phyloP scores from a whole-genome alignment of 768 basidiomycete species.

The Trametes coccinea region DNA sequence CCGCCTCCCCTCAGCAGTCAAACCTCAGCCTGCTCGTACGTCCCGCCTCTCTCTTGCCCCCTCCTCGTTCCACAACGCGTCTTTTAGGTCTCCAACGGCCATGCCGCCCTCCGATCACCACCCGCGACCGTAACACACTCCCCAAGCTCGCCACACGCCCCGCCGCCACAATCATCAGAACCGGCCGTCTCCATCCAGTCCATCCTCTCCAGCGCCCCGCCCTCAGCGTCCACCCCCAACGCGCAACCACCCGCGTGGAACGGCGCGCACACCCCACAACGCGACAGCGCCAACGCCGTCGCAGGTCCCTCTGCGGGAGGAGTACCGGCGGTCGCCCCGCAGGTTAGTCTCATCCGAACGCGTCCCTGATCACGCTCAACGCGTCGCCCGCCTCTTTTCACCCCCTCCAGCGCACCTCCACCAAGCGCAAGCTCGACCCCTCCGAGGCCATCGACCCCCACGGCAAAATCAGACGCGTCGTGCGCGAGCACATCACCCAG shows the following conservation, averaged over 20 bases:
- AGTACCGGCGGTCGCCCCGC: not conserved
- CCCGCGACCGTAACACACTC: constrained; percentile 20
- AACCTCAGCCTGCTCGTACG: constrained; percentile 43
- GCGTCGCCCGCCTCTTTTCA: constrained; percentile 30
- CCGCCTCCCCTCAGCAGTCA: constrained; percentile 42
- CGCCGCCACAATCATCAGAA: constrained; percentile 11
- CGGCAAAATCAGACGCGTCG: constrained; percentile 80
- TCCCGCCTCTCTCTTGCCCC: constrained; percentile 27
- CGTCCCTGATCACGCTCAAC: constrained; percentile 15
- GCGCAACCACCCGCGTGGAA: constrained; percentile 10
- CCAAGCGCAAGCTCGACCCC: constrained; percentile 76
- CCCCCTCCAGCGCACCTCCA: constrained; percentile 43
- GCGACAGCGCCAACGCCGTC: constrained; percentile 9
- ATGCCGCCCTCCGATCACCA: constrained; percentile 33
- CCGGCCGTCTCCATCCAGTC: constrained; percentile 15
- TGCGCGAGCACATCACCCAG: constrained; percentile 78
- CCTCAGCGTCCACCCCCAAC: constrained; percentile 5
- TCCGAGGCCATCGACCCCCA: constrained; percentile 64
- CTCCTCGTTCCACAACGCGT: constrained; percentile 35
- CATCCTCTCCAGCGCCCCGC: constrained; percentile 15
- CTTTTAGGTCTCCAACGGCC: constrained; percentile 35
- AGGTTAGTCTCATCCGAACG: constrained; percentile 10
- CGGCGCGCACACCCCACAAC: constrained; percentile 12
- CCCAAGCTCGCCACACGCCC: not conserved
- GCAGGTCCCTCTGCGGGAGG: constrained; percentile 11